Evolutionary conservation across 2,329 filamentous ascomycete species (phyloP).

Genomic region (Dothistroma pini): DNA sequence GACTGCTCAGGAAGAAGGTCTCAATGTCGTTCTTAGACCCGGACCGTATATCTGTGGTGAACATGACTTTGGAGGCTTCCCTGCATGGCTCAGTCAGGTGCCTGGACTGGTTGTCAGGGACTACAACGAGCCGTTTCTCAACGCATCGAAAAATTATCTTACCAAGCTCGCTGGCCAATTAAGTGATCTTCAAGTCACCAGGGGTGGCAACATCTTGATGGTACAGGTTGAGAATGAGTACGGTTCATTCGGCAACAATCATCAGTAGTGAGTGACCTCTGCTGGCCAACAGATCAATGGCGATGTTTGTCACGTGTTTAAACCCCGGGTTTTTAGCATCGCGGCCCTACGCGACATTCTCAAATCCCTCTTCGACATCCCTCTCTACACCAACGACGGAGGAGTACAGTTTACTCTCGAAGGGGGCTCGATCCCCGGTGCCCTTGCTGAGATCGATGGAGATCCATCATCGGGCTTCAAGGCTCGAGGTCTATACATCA

Average conservation of each 20-base stretch:
- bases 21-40: slow-evolving; percentile 47
- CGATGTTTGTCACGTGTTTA: not conserved
- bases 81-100: slow-evolving; percentile 44
- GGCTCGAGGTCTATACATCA: slow-evolving; percentile 44
- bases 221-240: slow-evolving; percentile 53
- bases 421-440: slow-evolving; percentile 44
- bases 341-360: slow-evolving; percentile 43
- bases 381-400: slow-evolving; percentile 52
- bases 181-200: slow-evolving; percentile 37
- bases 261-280: slow-evolving; percentile 37
- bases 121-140: slow-evolving; percentile 42
- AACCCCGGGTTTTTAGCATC: slow-evolving; percentile 23
- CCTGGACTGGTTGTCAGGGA: slow-evolving; percentile 42
- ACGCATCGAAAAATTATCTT: slow-evolving; percentile 39
- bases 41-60: slow-evolving; percentile 51
- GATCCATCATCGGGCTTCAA: slow-evolving; percentile 41
- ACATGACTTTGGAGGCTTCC: slow-evolving; percentile 50
- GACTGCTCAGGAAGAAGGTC: slow-evolving; percentile 46
- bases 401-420: slow-evolving; percentile 43
- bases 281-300: not conserved
- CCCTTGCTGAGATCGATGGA: slow-evolving; percentile 48
- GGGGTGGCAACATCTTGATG: slow-evolving; percentile 50
- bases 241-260: slow-evolving; percentile 47
- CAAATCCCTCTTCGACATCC: slow-evolving; percentile 41
- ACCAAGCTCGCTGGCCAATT: slow-evolving; percentile 40